These are phyloP conservation scores for Xylaria cubensis DNA, from an alignment of 495 filamentous ascomycete genomes.

Conservation along the genomic window DNA sequence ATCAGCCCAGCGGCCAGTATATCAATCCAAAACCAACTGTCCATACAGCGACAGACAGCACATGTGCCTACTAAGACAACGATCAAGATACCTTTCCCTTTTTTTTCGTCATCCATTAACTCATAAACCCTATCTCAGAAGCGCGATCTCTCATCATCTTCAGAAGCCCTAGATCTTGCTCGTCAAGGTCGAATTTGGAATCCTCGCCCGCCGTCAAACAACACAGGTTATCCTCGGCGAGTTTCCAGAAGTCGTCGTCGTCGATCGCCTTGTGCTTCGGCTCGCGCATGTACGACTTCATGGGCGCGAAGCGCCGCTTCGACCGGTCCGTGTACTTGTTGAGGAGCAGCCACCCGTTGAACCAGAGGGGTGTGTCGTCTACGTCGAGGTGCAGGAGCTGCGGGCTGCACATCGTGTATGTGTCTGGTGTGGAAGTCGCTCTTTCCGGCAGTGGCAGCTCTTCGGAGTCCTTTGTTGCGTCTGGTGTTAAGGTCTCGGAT, in stretches of 20 bases:
- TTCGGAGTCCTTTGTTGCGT: neutral
- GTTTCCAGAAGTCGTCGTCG: slow-evolving; percentile 26
- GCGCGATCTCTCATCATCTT: slow-evolving; percentile 26
- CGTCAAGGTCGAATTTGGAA: neutral
- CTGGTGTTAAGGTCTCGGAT: neutral
- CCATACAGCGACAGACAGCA: neutral
- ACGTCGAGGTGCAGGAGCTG: slow-evolving; percentile 40
- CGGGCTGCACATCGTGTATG: slow-evolving; percentile 37
- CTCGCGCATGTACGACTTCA: slow-evolving; percentile 21
- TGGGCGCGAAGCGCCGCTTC: slow-evolving; percentile 23
- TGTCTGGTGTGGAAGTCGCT: neutral
- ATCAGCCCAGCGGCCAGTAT: neutral
- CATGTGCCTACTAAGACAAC: neutral
- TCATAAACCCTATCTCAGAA: slow-evolving; percentile 14
- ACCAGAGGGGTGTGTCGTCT: slow-evolving; percentile 38
- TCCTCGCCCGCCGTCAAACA: slow-evolving; percentile 19
- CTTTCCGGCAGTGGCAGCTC: neutral
- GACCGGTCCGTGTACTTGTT: slow-evolving; percentile 31
- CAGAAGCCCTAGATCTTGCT: slow-evolving; percentile 10
- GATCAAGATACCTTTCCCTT: neutral
- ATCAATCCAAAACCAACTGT: neutral
- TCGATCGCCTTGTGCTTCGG: neutral
- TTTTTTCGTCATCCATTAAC: neutral
- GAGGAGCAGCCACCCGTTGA: slow-evolving; percentile 37
- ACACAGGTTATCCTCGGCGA: slow-evolving; percentile 25